Evolutionary conservation across 1,139 yeast genomes (phyloP).

Genomic region (Casaregolazyma lundiana): DNA sequence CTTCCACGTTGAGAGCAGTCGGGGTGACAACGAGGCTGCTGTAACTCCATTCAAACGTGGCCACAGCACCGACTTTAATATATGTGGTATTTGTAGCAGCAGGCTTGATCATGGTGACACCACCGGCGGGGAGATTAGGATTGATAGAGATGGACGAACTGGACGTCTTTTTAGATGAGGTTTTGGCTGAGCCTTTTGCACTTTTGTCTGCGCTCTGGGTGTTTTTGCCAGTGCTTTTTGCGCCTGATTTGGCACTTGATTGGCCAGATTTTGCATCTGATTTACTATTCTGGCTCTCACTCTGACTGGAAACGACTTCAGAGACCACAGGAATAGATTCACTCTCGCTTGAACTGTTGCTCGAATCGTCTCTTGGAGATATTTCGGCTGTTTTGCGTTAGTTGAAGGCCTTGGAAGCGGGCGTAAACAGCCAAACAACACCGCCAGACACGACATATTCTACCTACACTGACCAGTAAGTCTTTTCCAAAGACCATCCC

Average conservation of each 20-base stretch:
- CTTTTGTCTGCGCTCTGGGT: conserved; percentile 8
- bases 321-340: conserved; percentile 1
- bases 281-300: neutral
- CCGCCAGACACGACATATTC: neutral
- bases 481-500: neutral
- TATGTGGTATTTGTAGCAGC: conserved; percentile 34
- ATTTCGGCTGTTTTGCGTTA: neutral
- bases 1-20: conserved; percentile 35
- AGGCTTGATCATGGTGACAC: conserved; percentile 34
- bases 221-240: conserved; percentile 10
- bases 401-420: too few relatives aligned
- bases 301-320: neutral
- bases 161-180: conserved; percentile 13
- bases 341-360: neutral
- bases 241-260: neutral
- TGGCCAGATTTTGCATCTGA: neutral
- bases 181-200: conserved; percentile 6
- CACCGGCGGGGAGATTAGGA: conserved; percentile 36
- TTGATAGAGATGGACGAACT: conserved; percentile 29
- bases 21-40: conserved; percentile 37
- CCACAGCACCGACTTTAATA: conserved; percentile 37
- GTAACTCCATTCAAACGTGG: conserved; percentile 40
- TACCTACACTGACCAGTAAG: conserved; percentile 7
- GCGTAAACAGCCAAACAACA: too few relatives aligned
- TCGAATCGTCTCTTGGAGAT: neutral